Evolutionary conservation across 164 flowering plant species (phyloP).

Genomic region (Piper longum): DNA sequence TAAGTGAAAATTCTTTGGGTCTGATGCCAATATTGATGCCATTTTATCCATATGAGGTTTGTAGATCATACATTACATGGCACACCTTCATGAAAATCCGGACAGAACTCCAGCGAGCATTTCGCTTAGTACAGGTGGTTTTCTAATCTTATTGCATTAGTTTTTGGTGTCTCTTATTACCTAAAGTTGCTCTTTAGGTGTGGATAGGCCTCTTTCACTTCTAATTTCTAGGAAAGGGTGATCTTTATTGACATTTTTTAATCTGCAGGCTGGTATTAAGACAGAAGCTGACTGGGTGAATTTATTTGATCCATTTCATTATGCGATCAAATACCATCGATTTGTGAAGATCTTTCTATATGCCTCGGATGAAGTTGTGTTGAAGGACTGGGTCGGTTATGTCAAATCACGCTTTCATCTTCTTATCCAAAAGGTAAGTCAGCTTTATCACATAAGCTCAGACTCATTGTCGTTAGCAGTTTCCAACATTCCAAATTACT

Average conservation of each 20-base stretch:
- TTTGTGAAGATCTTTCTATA: slow-evolving; percentile 37
- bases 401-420: slow-evolving; percentile 43
- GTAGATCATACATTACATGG: slow-evolving; percentile 35
- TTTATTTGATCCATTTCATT: slow-evolving; percentile 35
- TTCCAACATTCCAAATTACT: too few relatives aligned
- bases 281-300: slow-evolving; percentile 31
- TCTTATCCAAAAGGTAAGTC: slow-evolving; percentile 37
- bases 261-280: slow-evolving; percentile 23
- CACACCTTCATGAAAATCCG: slow-evolving; percentile 37
- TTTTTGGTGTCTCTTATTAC: neutral
- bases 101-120: slow-evolving; percentile 28
- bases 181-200: too few relatives aligned
- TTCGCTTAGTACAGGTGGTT: neutral
- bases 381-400: slow-evolving; percentile 53
- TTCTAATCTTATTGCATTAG: neutral
- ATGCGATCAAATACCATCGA: slow-evolving; percentile 21
- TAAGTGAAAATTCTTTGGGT: slow-evolving; percentile 6
- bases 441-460: neutral
- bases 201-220: too few relatives aligned
- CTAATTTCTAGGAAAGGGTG: too few relatives aligned
- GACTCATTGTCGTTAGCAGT: neutral
- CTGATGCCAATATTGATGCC: slow-evolving; percentile 51
- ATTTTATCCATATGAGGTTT: slow-evolving; percentile 23
- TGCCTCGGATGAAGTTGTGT: slow-evolving; percentile 18
- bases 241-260: neutral